phyloP scores from a whole-genome alignment of 345 rosid species.

The Excoecaria cochinchinensis region DNA sequence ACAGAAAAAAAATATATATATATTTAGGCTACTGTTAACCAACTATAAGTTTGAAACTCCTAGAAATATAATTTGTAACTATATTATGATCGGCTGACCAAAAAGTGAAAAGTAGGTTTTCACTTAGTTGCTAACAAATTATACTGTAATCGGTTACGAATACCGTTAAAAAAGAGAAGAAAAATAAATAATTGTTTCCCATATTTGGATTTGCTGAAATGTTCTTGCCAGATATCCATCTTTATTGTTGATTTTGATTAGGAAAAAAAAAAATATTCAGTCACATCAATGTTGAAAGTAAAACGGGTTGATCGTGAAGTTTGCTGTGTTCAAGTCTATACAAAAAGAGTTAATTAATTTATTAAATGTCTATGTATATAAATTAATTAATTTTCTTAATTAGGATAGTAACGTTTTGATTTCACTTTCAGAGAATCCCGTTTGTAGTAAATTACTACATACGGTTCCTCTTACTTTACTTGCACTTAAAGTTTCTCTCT shows the following conservation, averaged over 20 bases:
- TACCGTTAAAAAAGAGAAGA: too few species aligned
- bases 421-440: constrained; percentile 8
- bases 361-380: not conserved
- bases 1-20: too few species aligned
- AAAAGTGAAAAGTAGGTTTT: too few species aligned
- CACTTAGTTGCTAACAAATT: too few species aligned
- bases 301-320: not conserved
- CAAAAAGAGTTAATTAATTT: not conserved
- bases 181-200: too few species aligned
- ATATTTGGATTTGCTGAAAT: not conserved
- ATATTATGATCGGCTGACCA: too few species aligned
- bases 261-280: not conserved
- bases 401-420: not conserved
- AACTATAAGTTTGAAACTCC: too few species aligned
- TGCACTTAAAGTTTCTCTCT: not conserved
- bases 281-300: not conserved
- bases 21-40: too few species aligned
- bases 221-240: not conserved
- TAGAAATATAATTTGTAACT: too few species aligned
- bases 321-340: not conserved
- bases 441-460: not conserved
- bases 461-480: not conserved
- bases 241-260: not conserved
- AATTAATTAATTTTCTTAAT: not conserved
- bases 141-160: too few species aligned